Base-by-base conservation (phyloP, 257 asterid species). In the Solanum commersonii region DNA sequence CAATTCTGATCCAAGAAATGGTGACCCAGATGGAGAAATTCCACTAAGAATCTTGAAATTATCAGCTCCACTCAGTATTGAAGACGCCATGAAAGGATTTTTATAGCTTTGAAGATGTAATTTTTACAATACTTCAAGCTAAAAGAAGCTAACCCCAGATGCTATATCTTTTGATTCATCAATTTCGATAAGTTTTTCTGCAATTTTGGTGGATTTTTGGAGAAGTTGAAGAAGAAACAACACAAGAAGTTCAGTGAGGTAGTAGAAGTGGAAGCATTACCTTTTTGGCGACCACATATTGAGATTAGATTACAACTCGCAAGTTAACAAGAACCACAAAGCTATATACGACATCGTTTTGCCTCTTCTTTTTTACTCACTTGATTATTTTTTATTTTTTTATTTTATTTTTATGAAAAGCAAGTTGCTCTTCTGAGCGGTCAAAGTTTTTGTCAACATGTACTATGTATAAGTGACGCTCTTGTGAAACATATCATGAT, bases 41-140 rank as follows among this genome's bases (percentile, higher is more conserved):
- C 81, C 67, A 83, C 83, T 85, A 2, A 46, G 59, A 10, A 89
- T 68, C 82, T 88, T 88, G 82, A 91, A 86, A 86, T 87, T 90
- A 40, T 87, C 91, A 87, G 91, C 90, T 60, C 92, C 92, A 82
- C 71, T 87, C 25, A 90, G 88, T 60, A 90, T 83, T 84, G 93
- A 87, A 87, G 90, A 89, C 81, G 90, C 91, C 93, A 91, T 91
- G 29, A 49, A 18, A 56, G 63, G 23, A 56, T 56, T 56, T 56
- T 56, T 6, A 56, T 4, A 63, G 74, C 72, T 83, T 31, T 16
- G n/a, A 56, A 83, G 86, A 3, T 46, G 29, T 63, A 56, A 71
- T 16, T 71, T 71, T 71, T 71, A 71, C 40, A 71, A 2, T 71
- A 71, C 40, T 71, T 71, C 40, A 15, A 71, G 78, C 78, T 71